These are phyloP conservation scores for Phytophthora cajani DNA, from an alignment of 352 stramenopile genomes.

Conservation along the genomic window DNA sequence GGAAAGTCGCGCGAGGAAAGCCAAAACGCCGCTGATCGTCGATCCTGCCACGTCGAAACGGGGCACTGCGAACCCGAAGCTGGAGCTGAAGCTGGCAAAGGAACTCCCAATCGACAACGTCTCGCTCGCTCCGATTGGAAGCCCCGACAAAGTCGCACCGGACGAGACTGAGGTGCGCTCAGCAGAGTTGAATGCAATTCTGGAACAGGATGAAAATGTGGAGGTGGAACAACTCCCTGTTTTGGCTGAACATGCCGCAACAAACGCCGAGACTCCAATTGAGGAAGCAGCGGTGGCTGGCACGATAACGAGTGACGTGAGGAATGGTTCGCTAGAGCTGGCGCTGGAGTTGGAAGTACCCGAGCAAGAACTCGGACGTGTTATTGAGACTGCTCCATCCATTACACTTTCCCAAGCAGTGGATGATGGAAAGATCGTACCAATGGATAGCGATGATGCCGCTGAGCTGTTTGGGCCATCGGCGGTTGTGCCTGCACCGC, in stretches of 20 bases:
- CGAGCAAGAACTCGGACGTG: neutral
- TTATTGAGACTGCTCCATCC: neutral
- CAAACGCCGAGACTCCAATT: neutral
- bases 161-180: neutral
- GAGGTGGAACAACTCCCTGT: neutral
- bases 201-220: neutral
- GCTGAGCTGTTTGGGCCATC: neutral
- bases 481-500: neutral
- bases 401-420: neutral
- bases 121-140: slow-evolving; percentile 24
- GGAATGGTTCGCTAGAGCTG: neutral
- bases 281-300: neutral
- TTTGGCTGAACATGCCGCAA: neutral
- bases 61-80: slow-evolving; percentile 1
- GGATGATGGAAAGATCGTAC: neutral
- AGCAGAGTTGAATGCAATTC: neutral
- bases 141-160: neutral
- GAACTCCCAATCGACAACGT: slow-evolving; percentile 32
- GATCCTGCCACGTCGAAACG: slow-evolving; percentile 9
- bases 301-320: neutral
- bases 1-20: slow-evolving; percentile 10
- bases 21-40: slow-evolving; percentile 2
- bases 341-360: neutral
- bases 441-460: neutral
- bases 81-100: slow-evolving; percentile 8